A percentile compares a stretch with the other conserved stretches of the same genome.
These are phyloP conservation scores for Ceratonia siliqua DNA, from an alignment of 306 rosid genomes.

Conservation along the genomic window DNA sequence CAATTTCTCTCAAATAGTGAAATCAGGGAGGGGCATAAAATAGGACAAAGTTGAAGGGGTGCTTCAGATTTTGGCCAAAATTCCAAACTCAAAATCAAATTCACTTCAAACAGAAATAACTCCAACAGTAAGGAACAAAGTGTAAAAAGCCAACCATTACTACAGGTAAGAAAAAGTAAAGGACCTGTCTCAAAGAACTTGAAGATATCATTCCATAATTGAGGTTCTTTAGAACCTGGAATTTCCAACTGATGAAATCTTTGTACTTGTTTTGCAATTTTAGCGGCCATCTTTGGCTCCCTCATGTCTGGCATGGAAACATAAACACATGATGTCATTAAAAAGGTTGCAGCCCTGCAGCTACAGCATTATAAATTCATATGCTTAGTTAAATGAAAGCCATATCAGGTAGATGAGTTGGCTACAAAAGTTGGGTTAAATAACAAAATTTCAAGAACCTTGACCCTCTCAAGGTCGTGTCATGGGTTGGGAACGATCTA, in stretches of 20 bases:
- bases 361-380: slow-evolving; percentile 20
- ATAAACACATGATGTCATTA: slow-evolving; percentile 30
- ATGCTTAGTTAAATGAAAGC: slow-evolving; percentile 3
- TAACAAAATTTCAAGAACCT: neutral
- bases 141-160: neutral
- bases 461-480: too few species aligned
- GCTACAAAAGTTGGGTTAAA: too few species aligned
- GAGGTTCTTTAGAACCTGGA: slow-evolving; percentile 89
- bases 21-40: neutral
- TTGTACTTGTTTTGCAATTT: slow-evolving; percentile 69
- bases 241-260: slow-evolving; percentile 74
- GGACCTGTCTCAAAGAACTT: slow-evolving; percentile 80
- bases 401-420: too few species aligned
- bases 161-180: slow-evolving; percentile 27
- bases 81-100: slow-evolving; percentile 2
- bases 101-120: neutral
- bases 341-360: slow-evolving; percentile 24
- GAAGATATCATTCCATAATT: slow-evolving; percentile 74
- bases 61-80: neutral
- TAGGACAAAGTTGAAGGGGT: neutral
- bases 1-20: neutral
- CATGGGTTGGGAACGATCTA: neutral
- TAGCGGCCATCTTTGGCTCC: slow-evolving; percentile 69
- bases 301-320: slow-evolving; percentile 67
- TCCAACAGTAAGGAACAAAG: neutral